These are phyloP conservation scores for Thielaviopsis euricoi DNA, from an alignment of 2,329 filamentous ascomycete species.

Conservation along the genomic window DNA sequence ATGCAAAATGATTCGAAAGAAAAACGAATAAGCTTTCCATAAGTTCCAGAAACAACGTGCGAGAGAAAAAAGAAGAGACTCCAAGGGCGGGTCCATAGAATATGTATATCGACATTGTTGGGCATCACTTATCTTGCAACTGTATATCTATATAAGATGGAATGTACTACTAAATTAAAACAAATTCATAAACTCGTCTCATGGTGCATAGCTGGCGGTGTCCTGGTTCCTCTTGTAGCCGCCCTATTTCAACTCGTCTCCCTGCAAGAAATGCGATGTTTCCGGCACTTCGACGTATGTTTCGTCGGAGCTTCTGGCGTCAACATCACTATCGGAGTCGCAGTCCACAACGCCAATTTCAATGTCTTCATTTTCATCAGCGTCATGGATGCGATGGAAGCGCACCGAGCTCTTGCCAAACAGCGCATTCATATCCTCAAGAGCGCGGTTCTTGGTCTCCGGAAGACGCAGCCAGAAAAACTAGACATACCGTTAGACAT, in stretches of 20 bases:
- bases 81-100: not conserved
- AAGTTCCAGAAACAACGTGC: not conserved
- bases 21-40: not conserved
- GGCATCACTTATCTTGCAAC: not conserved
- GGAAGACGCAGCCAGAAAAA: conserved; percentile 27
- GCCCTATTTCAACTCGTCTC: not conserved
- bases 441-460: conserved; percentile 25
- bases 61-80: not conserved
- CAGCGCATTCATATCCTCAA: conserved; percentile 29
- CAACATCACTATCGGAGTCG: not conserved
- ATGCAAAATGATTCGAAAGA: not conserved
- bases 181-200: not conserved
- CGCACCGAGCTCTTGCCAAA: conserved; percentile 17
- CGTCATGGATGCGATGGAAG: not conserved
- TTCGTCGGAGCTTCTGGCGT: not conserved
- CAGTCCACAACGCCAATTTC: not conserved
- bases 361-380: not conserved
- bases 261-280: not conserved
- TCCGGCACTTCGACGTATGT: not conserved
- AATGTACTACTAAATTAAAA: not conserved
- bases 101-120: not conserved
- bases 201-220: not conserved
- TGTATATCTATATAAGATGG: not conserved
- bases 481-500: conserved; percentile 13
- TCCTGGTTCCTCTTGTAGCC: not conserved